Conservation (phyloP, 2,329 filamentous ascomycete genomes). For the Pochonia chlamydosporia region DNA sequence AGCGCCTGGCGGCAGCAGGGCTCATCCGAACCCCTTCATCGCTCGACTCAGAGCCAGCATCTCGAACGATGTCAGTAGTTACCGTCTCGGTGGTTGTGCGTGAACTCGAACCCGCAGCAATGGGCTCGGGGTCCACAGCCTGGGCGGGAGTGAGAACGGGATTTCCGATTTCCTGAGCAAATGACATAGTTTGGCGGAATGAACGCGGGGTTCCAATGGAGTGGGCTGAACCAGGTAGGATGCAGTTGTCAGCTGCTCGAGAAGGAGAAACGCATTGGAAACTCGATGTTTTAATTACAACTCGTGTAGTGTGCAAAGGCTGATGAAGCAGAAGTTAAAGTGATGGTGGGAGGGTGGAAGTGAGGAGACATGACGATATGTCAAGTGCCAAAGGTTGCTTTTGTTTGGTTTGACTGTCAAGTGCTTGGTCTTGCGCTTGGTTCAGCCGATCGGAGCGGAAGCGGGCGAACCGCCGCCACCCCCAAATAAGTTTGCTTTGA, state of each 20-base stretch:
- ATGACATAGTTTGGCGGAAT: constrained; percentile 7
- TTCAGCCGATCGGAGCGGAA: no score
- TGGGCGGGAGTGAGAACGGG: constrained; percentile 1
- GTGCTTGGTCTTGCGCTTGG: no score
- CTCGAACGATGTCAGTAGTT: constrained; percentile 6
- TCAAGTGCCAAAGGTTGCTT: background rate
- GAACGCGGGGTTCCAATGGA: background rate
- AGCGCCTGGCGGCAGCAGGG: constrained; percentile 27
- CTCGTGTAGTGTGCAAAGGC: background rate
- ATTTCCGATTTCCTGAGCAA: background rate
- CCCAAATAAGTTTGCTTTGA: no score
- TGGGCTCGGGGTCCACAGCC: background rate
- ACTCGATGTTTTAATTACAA: background rate
- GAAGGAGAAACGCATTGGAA: background rate
- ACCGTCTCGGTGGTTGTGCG: background rate
- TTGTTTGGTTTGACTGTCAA: background rate
- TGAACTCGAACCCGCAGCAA: background rate
- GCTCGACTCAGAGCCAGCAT: constrained; percentile 27
- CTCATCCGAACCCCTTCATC: constrained; percentile 29
- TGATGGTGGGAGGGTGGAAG: background rate
- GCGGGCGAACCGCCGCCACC: no score
- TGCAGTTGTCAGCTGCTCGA: background rate
- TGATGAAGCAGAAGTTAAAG: background rate
- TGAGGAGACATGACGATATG: constrained; percentile 4
- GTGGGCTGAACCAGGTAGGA: background rate